These are phyloP conservation scores for Dittrichia graveolens DNA, from an alignment of 129 eudicot species.

Conservation along the genomic window DNA sequence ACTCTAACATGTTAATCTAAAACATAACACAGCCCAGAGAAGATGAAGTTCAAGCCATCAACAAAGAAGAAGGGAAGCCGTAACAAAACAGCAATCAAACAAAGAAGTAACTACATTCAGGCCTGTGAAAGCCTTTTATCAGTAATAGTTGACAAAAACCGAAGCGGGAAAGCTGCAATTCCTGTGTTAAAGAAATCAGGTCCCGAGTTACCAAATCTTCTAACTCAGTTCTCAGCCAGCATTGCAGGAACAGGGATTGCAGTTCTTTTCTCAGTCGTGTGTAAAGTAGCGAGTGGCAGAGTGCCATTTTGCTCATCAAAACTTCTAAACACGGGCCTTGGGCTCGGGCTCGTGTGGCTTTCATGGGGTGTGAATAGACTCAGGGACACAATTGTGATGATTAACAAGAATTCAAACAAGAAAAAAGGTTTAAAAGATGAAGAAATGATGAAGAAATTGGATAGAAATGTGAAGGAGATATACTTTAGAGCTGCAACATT, in stretches of 20 bases:
- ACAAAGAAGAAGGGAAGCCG: conserved; percentile 51
- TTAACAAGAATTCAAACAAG: conserved; percentile 55
- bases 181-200: conserved; percentile 67
- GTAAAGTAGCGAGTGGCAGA: conserved; percentile 54
- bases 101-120: conserved; percentile 54
- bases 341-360: conserved; percentile 90
- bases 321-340: conserved; percentile 67
- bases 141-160: conserved; percentile 61
- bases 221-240: conserved; percentile 89
- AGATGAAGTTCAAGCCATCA: conserved; percentile 44
- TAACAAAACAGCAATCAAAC: conserved; percentile 44
- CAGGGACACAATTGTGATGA: conserved; percentile 66
- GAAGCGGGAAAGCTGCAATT: conserved; percentile 43
- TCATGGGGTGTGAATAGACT: conserved; percentile 74
- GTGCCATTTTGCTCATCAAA: conserved; percentile 66
- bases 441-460: conserved; percentile 61
- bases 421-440: conserved; percentile 53
- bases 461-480: conserved; percentile 58
- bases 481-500: conserved; percentile 65
- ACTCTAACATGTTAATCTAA: conserved; percentile 7
- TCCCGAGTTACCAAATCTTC: conserved; percentile 63
- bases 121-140: conserved; percentile 86
- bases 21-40: conserved; percentile 54
- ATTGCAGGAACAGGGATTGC: conserved; percentile 96
- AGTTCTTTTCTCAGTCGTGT: conserved; percentile 62